Conservation (phyloP, 1,139 yeast genomes). For the Hanseniaspora sp. region DNA sequence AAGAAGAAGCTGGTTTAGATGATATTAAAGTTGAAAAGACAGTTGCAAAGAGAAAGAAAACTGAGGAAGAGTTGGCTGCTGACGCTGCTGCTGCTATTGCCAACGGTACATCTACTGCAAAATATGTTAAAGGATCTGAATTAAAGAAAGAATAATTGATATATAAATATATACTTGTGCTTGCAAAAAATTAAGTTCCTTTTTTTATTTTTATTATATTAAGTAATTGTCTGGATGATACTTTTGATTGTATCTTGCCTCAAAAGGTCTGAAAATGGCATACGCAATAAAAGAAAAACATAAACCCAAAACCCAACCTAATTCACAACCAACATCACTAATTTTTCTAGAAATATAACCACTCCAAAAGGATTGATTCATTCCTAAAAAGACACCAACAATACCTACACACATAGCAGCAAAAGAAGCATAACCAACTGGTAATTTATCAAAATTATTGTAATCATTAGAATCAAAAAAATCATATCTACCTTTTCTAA, state of each 20-base stretch:
- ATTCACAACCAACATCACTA: slow-evolving; percentile 66
- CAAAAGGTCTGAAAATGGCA: slow-evolving; percentile 54
- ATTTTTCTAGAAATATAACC: slow-evolving; percentile 57
- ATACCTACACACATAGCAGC: slow-evolving; percentile 72
- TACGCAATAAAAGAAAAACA: slow-evolving; percentile 58
- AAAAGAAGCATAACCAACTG: slow-evolving; percentile 67
- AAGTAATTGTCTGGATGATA: not conserved
- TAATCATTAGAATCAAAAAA: slow-evolving; percentile 57
- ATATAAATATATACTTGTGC: not conserved
- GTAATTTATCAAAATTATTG: slow-evolving; percentile 46
- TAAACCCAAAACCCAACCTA: slow-evolving; percentile 73
- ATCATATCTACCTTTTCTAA: slow-evolving; percentile 44
- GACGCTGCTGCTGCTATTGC: slow-evolving; percentile 16
- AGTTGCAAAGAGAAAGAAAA: slow-evolving; percentile 54
- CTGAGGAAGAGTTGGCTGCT: slow-evolving; percentile 24
- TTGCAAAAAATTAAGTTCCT: no score
- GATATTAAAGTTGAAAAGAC: slow-evolving; percentile 80
- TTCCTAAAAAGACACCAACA: slow-evolving; percentile 76
- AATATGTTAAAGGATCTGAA: slow-evolving; percentile 13
- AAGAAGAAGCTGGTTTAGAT: slow-evolving; percentile 61
- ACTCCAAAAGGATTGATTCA: slow-evolving; percentile 72
- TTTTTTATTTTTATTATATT: not conserved
- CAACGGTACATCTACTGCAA: slow-evolving; percentile 14
- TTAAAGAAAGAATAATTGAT: not conserved
- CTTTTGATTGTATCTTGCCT: slow-evolving; percentile 40